Percentiles rank a stretch among this genome's conserved stretches.
Evolutionary conservation across 768 basidiomycete genomes (phyloP).

Genomic region (Russula vinacea): DNA sequence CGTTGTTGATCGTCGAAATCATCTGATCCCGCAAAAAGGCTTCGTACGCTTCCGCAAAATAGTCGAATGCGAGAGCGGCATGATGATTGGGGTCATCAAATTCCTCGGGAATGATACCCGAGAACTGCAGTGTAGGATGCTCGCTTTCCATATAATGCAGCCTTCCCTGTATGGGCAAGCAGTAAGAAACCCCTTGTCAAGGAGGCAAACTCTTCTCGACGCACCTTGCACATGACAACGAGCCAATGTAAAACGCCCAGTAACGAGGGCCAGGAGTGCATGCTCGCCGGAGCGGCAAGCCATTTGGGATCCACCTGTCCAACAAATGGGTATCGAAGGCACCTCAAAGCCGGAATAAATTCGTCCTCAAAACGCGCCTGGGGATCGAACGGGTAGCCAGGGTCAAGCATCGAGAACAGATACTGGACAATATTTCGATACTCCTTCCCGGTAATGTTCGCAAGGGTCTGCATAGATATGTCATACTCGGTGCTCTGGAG

Average conservation of each 20-base stretch:
- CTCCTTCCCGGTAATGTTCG: constrained; percentile 80
- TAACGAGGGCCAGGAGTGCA: constrained; percentile 88
- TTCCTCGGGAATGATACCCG: constrained; percentile 62
- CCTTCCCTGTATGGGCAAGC: constrained; percentile 32
- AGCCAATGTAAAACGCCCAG: constrained; percentile 93
- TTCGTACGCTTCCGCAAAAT: constrained; percentile 63
- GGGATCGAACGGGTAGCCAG: constrained; percentile 55
- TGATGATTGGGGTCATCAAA: constrained; percentile 75
- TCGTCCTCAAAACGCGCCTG: constrained; percentile 74
- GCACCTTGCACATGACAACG: constrained; percentile 77
- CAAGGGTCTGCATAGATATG: constrained; percentile 62
- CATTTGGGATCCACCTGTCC: constrained; percentile 80
- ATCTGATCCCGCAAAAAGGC: constrained; percentile 65
- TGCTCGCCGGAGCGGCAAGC: constrained; percentile 81
- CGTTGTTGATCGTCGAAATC: constrained; percentile 68
- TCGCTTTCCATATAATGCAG: constrained; percentile 55
- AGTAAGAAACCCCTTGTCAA: constrained; percentile 6
- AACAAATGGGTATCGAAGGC: constrained; percentile 77
- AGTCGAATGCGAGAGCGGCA: constrained; percentile 72
- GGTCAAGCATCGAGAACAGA: constrained; percentile 69
- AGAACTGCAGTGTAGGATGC: constrained; percentile 65
- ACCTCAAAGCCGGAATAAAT: constrained; percentile 69
- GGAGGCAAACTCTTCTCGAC: constrained; percentile 28
- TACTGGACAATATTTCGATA: constrained; percentile 83
- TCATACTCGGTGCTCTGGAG: constrained; percentile 64